These are phyloP conservation scores for Rhododendron griersonianum DNA, from an alignment of 148 eudicot species.

Conservation along the genomic window DNA sequence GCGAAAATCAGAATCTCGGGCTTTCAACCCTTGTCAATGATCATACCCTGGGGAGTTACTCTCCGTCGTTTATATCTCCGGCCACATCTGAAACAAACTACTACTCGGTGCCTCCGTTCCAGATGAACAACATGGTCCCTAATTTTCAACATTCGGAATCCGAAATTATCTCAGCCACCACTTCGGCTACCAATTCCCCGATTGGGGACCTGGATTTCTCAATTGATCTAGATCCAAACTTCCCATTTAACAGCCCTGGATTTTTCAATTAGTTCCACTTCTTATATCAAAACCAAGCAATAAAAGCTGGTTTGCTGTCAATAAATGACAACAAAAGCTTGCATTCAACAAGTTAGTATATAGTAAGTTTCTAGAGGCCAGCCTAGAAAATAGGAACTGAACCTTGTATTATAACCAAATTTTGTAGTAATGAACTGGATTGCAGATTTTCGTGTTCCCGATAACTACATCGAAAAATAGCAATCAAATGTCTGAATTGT, in stretches of 20 bases:
- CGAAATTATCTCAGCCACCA: constrained; percentile 55
- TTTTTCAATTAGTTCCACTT: constrained; percentile 28
- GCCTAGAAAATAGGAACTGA: constrained; percentile 3
- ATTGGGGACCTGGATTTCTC: constrained; percentile 51
- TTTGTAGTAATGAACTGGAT: not conserved
- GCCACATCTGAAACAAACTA: constrained; percentile 58
- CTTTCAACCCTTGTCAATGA: constrained; percentile 31
- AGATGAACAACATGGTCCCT: constrained; percentile 30
- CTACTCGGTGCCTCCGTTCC: constrained; percentile 45
- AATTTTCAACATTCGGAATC: constrained; percentile 40
- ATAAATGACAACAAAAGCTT: not conserved
- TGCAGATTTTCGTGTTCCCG: not conserved
- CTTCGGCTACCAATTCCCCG: constrained; percentile 76
- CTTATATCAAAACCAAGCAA: not conserved
- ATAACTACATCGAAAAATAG: not conserved
- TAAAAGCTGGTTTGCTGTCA: constrained; percentile 2
- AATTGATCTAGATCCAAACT: constrained; percentile 41
- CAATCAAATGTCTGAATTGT: not conserved
- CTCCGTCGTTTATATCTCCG: constrained; percentile 45
- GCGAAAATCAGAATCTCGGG: constrained; percentile 21
- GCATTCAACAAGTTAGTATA: not conserved
- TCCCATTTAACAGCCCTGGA: constrained; percentile 44
- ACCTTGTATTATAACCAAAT: not conserved
- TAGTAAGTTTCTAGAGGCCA: not conserved
- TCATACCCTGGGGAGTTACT: constrained; percentile 24